Evolutionary conservation across 2,329 filamentous ascomycete genomes (phyloP), one percentile per base, ranked within the genome.

Genomic region (Xylaria arbuscula): DNA sequence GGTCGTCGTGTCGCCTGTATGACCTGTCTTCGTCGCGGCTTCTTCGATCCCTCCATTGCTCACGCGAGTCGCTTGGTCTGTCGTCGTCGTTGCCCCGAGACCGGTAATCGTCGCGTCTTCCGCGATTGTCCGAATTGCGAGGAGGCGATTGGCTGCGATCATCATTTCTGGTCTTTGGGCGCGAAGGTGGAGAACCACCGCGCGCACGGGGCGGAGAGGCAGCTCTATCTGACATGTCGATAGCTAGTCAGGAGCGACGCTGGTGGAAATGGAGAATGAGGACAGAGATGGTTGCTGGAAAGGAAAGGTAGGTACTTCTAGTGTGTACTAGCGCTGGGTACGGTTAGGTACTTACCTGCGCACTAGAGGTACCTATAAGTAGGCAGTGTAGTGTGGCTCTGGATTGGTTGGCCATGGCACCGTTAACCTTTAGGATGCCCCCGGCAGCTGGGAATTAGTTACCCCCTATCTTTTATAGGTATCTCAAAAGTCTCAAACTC

Each of bases 121-220:
- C 67, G 40, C 73, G 70, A 54, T 65, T 64, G 48, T 69, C 63
- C 28, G 48, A 61, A 7, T 72, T 65, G 64, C 72, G 74, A 51
- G 64, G 74, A 42, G 76, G 76, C 45, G 76, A 77, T n/a, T 66
- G 71, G 62, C 76, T 77, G 70, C 76, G 76, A 42, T 74, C 62
- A 47, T 73, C 61, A 34, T 62, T 73, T 72, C 71, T 68, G 34
- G 66, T 65, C 51, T 69, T 70, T n/a, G 72, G 69, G 56, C 57
- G 74, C 53, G 74, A 64, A 36, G 74, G 74, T 15, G 76, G 71
- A 1, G 73, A 74, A 55, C 73, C 69, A 40, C 68, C 69, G 53
- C 72, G 73, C 47, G 62, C 42, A 19, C 54, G 67, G 32, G 56
- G 69, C 8, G 73, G 72, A 11, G 75, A 74, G 17, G 59, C 56